Evolutionary conservation across 2,329 filamentous ascomycete species (phyloP).

Genomic region (Nigrograna mackinnonii): DNA sequence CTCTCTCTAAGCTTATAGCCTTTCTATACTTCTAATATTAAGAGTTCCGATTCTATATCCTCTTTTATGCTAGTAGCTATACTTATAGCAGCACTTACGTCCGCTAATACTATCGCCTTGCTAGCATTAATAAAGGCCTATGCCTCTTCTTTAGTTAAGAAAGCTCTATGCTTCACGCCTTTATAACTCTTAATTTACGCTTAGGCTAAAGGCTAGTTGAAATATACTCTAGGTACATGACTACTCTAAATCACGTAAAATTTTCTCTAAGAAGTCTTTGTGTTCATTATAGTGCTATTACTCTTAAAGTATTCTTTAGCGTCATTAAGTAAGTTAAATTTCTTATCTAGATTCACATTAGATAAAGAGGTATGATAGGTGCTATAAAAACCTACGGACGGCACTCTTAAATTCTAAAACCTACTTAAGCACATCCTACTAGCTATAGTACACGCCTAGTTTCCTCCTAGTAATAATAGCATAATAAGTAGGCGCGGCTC

Average conservation of each 20-base stretch:
- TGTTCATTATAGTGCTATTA: slow-evolving; percentile 44
- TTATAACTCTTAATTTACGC: slow-evolving; percentile 75
- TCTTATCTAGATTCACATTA: slow-evolving; percentile 72
- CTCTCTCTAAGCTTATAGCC: slow-evolving; percentile 23
- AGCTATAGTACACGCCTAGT: slow-evolving; percentile 67
- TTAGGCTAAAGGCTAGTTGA: slow-evolving; percentile 70
- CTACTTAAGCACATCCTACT: slow-evolving; percentile 65
- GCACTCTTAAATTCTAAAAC: slow-evolving; percentile 61
- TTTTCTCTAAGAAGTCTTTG: slow-evolving; percentile 52
- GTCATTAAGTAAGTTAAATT: slow-evolving; percentile 72
- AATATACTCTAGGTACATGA: slow-evolving; percentile 64
- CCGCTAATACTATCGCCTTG: slow-evolving; percentile 3
- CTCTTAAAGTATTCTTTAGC: slow-evolving; percentile 78
- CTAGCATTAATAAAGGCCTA: slow-evolving; percentile 68
- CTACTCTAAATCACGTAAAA: slow-evolving; percentile 63
- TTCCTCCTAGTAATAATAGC: slow-evolving; percentile 63
- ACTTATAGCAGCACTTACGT: slow-evolving; percentile 21
- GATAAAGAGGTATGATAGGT: too few species aligned
- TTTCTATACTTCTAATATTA: slow-evolving; percentile 17
- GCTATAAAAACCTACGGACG: slow-evolving; percentile 42
- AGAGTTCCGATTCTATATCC: slow-evolving; percentile 27
- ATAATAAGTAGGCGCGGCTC: slow-evolving; percentile 62
- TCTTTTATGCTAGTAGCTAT: slow-evolving; percentile 30
- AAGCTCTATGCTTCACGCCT: slow-evolving; percentile 60
- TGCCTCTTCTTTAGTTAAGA: slow-evolving; percentile 65